Base-by-base conservation (phyloP, 163 green algal species). In the Botryococcus braunii region DNA sequence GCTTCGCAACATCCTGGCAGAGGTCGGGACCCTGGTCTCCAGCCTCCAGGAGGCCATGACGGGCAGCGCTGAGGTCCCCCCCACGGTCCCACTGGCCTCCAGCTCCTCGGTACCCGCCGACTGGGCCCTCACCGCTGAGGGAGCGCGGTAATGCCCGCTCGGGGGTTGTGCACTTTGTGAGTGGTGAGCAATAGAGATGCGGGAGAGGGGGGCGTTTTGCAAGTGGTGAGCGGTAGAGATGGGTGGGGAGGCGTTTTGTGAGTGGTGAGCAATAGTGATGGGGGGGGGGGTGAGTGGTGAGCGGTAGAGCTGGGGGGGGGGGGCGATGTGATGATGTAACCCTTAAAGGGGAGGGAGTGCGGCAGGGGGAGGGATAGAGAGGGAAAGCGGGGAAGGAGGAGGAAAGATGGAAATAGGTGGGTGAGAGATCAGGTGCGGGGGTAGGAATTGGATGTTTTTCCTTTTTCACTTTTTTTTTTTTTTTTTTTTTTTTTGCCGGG, bases 1-100 rank as follows among this genome's bases (percentile, higher is more conserved):
- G 37, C 65, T 82, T 66, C 70, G 69, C 36, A 63, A 48, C 40
- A 57, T 77, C 55, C 65, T 82, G 55, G 61, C 62, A 48, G 74
- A 66, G 52, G 68, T 39, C 21, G 41, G 27, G 3, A 50, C 29
- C 5, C 36, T 73, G 5, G 35, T 75, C 11, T 36, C 36, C 25
- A 43, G 40, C 11, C 66, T 77, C 8, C 69, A 71, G 39, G 65
- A 62, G 23, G 48, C 70, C 11, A 66, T 66, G 0, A 23, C 55
- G 0, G 13, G 47, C 23, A 23, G 27, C 9, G 17, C 5, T 31
- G n/a, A 8, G 41, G 34, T 48, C 3, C 5, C 29, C 34, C 13
- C 4, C 32, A 35, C 62, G 5, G 23, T 17, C 1, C 39, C 40
- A 11, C 34, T 25, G 6, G 35, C 59, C 11, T 21, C 59, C 34